Conservation (phyloP, 129 eudicot species). For the Tagetes patula region DNA sequence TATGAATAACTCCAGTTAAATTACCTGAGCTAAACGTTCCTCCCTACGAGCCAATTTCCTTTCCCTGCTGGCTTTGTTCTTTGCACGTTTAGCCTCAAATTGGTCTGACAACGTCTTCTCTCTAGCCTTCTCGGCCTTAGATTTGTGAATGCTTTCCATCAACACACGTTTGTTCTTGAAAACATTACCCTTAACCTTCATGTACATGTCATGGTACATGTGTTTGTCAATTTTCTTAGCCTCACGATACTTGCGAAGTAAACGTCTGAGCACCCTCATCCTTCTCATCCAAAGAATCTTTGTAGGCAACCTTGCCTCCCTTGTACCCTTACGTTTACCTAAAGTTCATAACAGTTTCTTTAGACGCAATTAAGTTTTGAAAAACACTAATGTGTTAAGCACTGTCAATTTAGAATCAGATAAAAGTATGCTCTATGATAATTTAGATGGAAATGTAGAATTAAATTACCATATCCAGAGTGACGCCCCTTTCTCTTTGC, state of each 20-base stretch:
- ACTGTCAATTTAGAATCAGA: background rate
- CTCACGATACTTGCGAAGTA: slow-evolving; percentile 79
- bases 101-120: slow-evolving; percentile 82
- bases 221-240: slow-evolving; percentile 85
- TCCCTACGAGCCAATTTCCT: slow-evolving; percentile 63
- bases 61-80: slow-evolving; percentile 70
- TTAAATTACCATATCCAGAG: slow-evolving; percentile 75
- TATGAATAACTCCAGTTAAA: background rate
- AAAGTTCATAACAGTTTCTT: background rate
- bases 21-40: slow-evolving; percentile 63
- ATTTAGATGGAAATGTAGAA: background rate
- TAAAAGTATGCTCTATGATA: background rate
- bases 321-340: slow-evolving; percentile 86
- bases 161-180: slow-evolving; percentile 83
- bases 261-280: slow-evolving; percentile 83
- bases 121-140: slow-evolving; percentile 94
- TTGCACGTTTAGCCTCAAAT: slow-evolving; percentile 74
- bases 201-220: slow-evolving; percentile 95
- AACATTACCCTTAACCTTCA: slow-evolving; percentile 94
- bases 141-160: slow-evolving; percentile 84
- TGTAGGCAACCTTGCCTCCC: slow-evolving; percentile 92
- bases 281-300: slow-evolving; percentile 87
- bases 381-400: background rate
- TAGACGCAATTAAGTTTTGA: background rate
- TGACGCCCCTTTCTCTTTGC: slow-evolving; percentile 78